Evolutionary conservation across 371 early-diverging fungal species (phyloP), one percentile per base, ranked within the genome.

Genomic region (Chytridiales sp.): DNA sequence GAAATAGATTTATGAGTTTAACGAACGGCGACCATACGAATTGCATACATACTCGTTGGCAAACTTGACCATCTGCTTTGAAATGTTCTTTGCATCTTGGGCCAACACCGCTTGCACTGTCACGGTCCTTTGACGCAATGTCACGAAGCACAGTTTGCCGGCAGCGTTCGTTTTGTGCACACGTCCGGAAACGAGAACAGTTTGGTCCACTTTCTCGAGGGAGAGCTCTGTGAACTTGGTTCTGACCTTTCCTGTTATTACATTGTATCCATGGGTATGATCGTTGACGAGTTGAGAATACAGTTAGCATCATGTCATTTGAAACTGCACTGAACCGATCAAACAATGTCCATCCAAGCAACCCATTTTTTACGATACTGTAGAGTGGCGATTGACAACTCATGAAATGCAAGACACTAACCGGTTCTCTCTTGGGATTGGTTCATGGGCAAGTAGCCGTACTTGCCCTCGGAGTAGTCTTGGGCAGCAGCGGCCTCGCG

Each of bases 1-100:
- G 17, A 35, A n/a, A 39, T 8, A 13, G 3, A 26, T 34, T 41
- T 49, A 29, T 46, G 59, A 66, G 42, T 61, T 21, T 30, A 19
- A 48, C 22, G 13, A 30, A 51, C 31, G 4, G 24, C 17, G n/a
- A n/a, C n/a, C n/a, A n/a, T n/a, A n/a, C n/a, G n/a, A n/a, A n/a
- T 21, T 19, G 26, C 38, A 34, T 41, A 65, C 75, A 58, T 74
- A 87, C 87, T 72, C 70, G 38, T 68, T 68, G 44, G 91, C 87
- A 79, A 85, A 98, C 78, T 94, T 96, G 68, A 95, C 84, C 95
- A 98, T 95, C 55, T 92, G 87, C 83, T 94, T 94, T 82, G 92
- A 92, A 66, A 95, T 82, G 3, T 69, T 79, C 27, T 78, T 65
- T 15, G 82, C 85, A 66, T 94, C 83, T 44, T 76, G 85, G 53